Conservation (phyloP, 305 asterid species). For the Caryopteris hybrid region DNA sequence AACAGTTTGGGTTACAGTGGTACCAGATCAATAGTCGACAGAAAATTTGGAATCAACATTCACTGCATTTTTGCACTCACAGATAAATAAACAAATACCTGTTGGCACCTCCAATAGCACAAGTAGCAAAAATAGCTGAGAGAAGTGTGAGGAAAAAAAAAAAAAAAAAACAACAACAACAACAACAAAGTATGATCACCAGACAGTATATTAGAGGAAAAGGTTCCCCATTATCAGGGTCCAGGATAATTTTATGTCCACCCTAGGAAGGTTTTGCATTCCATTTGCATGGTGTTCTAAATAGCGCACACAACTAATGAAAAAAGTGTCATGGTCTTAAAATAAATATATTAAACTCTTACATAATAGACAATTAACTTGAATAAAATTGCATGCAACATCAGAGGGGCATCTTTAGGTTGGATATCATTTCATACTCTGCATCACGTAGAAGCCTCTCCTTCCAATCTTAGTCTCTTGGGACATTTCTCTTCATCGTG, state of each 20-base stretch:
- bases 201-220: background rate
- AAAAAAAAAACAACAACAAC: too few relatives aligned
- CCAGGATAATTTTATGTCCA: slow-evolving; percentile 18
- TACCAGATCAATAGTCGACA: too few relatives aligned
- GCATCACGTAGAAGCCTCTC: slow-evolving; percentile 47
- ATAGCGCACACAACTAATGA: slow-evolving; percentile 38
- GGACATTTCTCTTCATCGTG: slow-evolving; percentile 67
- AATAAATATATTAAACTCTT: slow-evolving; percentile 28
- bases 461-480: slow-evolving; percentile 79
- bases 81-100: too few relatives aligned
- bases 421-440: background rate
- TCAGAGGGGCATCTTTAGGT: slow-evolving; percentile 19
- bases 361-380: slow-evolving; percentile 28
- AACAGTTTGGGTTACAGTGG: too few relatives aligned
- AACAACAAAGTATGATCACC: too few relatives aligned
- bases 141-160: too few relatives aligned
- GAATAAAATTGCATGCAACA: slow-evolving; percentile 25
- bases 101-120: too few relatives aligned
- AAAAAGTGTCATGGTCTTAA: slow-evolving; percentile 28
- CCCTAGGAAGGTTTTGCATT: slow-evolving; percentile 25
- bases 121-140: too few relatives aligned
- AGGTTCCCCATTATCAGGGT: slow-evolving; percentile 4
- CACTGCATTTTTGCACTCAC: too few relatives aligned
- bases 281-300: slow-evolving; percentile 31
- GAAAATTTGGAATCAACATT: too few relatives aligned